Evolutionary conservation across 139 green algal species (phyloP).

Genomic region (Chlorella sp.): DNA sequence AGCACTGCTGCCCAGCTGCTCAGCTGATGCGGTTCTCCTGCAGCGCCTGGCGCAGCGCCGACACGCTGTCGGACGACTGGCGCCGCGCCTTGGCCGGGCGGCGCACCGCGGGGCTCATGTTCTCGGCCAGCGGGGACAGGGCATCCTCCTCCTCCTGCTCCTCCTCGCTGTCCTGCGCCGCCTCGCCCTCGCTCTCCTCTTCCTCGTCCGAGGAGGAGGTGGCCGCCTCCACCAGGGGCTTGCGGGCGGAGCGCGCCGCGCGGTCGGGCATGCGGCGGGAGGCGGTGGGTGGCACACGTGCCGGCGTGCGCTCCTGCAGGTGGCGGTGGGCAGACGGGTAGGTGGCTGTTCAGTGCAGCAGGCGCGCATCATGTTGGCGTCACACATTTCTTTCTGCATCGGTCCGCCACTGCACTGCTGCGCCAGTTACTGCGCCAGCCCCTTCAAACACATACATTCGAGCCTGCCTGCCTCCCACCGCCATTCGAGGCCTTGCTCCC

Average conservation of each 20-base stretch:
- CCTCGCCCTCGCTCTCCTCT: not conserved
- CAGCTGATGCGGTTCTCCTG: constrained; percentile 39
- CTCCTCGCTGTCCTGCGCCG: not conserved
- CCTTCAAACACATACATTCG: not conserved
- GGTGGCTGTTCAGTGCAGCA: not conserved
- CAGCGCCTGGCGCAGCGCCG: constrained; percentile 28
- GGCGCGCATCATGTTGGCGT: no score
- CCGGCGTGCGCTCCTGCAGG: constrained; percentile 2
- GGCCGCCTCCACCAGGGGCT: constrained; percentile 9
- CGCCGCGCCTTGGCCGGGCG: constrained; percentile 14
- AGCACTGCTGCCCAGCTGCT: not conserved
- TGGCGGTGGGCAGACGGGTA: not conserved
- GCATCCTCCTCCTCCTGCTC: constrained; percentile 14
- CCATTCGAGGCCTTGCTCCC: not conserved
- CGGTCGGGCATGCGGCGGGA: constrained; percentile 18
- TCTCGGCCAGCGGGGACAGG: constrained; percentile 14
- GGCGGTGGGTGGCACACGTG: constrained; percentile 13
- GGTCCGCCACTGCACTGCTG: not conserved
- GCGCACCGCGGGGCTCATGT: constrained; percentile 18
- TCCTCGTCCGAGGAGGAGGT: constrained; percentile 1
- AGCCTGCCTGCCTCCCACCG: not conserved
- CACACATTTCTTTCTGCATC: not conserved
- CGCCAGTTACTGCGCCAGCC: not conserved
- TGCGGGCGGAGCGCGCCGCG: constrained; percentile 18
- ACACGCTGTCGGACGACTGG: constrained; percentile 19